Base-by-base conservation (phyloP, 768 basidiomycete species). In the Russula griseocarnosa region DNA sequence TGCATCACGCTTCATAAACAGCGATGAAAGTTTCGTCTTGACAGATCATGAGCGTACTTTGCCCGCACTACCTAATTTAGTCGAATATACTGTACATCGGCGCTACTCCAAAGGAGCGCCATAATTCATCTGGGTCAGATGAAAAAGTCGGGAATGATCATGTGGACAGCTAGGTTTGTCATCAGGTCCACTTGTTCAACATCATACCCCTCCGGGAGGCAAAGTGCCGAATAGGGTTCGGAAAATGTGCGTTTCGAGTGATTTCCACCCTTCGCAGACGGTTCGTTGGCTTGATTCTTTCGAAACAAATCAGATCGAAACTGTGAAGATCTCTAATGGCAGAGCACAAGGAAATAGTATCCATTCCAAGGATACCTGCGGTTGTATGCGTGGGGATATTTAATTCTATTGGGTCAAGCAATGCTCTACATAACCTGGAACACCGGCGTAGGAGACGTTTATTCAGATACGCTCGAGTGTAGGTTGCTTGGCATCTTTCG, bases 401-500 rank as follows among this genome's bases (percentile, higher is more conserved):
- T 24, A 13, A 58, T 28, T 54, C 38, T 58, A 55, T 49, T 65
- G 44, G 28, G 40, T n/a, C 52, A 46, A 28, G 40, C 30, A 36
- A 46, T 16, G 18, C 40, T 46, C 10, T 36, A 26, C 38, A 42
- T 34, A 42, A 42, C 18, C 28, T 38, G 20, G 40, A 28, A 32
- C 56, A 36, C n/a, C 24, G 22, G 46, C 28, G 26, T 56, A 36
- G 49, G 40, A 55, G 54, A 52, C 36, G 34, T 20, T 13, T 49
- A n/a, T n/a, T 64, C 46, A 65, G 36, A 67, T 67, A 59, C 63
- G 62, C 26, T 60, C 63, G 34, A 8, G n/a, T 42, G 62, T 38
- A 30, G 46, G 62, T 47, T 57, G 56, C 30, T 83, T 85, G 63
- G 86, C 79, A 69, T 82, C 79, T 18, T 82, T 82, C 7, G 82